Percentiles rank a stretch among this genome's conserved stretches.
These are phyloP conservation scores for Macaranga tanarius DNA, from an alignment of 441 rosid genomes.

Conservation along the genomic window DNA sequence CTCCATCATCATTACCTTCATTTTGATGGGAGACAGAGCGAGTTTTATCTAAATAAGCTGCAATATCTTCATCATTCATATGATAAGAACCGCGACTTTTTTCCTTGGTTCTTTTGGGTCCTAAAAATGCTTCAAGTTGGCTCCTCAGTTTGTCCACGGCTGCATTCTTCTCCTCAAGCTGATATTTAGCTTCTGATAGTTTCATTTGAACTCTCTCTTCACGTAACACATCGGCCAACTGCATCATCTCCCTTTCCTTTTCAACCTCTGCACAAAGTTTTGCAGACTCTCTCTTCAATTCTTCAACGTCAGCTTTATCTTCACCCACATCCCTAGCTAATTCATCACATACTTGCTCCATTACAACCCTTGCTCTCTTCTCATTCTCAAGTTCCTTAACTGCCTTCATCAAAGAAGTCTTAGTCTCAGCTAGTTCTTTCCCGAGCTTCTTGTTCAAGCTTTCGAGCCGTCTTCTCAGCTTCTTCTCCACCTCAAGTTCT, in stretches of 20 bases:
- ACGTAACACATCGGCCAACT: constrained; percentile 63
- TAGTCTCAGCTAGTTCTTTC: constrained; percentile 74
- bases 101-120: constrained; percentile 60
- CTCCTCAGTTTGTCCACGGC: constrained; percentile 74
- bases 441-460: constrained; percentile 96
- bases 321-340: constrained; percentile 64
- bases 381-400: constrained; percentile 83
- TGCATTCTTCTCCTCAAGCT: constrained; percentile 75
- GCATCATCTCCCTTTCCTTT: constrained; percentile 85
- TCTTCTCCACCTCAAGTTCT: constrained; percentile 89
- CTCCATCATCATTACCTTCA: constrained; percentile 56
- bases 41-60: constrained; percentile 49
- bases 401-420: constrained; percentile 58
- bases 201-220: constrained; percentile 83
- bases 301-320: constrained; percentile 70
- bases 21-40: constrained; percentile 41
- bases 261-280: constrained; percentile 67
- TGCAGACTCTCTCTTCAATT: constrained; percentile 62
- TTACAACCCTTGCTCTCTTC: constrained; percentile 72
- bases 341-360: constrained; percentile 85
- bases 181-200: constrained; percentile 76
- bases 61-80: constrained; percentile 45
- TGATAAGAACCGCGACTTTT: constrained; percentile 47
- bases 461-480: constrained; percentile 74
- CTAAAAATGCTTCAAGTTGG: constrained; percentile 78